Base-by-base conservation (phyloP, 257 asterid species). In the Cordia subcordata region DNA sequence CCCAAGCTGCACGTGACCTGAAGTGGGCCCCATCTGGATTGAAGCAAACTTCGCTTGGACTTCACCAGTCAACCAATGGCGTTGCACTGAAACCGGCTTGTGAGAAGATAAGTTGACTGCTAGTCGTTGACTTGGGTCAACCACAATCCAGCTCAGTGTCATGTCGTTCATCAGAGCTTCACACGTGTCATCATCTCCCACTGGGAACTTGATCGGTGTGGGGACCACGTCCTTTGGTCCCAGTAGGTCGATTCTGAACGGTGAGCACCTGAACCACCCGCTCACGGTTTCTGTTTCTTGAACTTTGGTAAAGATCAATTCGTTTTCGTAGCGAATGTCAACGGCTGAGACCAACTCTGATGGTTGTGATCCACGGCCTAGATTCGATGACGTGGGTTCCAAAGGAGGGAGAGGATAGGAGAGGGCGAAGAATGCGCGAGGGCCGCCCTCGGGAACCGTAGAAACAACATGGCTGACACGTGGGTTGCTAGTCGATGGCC, bases 11-110 rank as follows among this genome's bases (percentile, higher is more conserved):
- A 78, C 94, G 42, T 61, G 73, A 47, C 77, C 77, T 35, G 62
- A 57, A 0, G 53, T 13, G 32, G 65, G 45, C 0, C 53, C 56
- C 35, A 32, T 59, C 5, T 55, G 72, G 66, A 89, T 71, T 12
- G 95, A 60, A 1, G 88, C 84, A 22, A 81, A 86, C 54, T 76
- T 66, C 12, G 73, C 81, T 61, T 83, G 95, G 38, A 86, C 81
- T 66, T 93, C 97, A 13, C 94, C 92, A 8, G 87, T 82, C 74
- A 89, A 47, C 99, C 97, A 89, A 71, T 86, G 97, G n/a, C 87
- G 85, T 20, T 82, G 86, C 42, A 79, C 81, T 13, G 81, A 40
- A 35, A 91, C 92, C 2, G 95, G 77, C 62, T 58, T 69, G 20
- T 76, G 80, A 1, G 98, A 88, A 1, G 98, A 91, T 5, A 91